A percentile compares a stretch with the other conserved stretches of the same genome.
phyloP scores from a whole-genome alignment of 257 asterid genomes.

The Capsicum chinense region DNA sequence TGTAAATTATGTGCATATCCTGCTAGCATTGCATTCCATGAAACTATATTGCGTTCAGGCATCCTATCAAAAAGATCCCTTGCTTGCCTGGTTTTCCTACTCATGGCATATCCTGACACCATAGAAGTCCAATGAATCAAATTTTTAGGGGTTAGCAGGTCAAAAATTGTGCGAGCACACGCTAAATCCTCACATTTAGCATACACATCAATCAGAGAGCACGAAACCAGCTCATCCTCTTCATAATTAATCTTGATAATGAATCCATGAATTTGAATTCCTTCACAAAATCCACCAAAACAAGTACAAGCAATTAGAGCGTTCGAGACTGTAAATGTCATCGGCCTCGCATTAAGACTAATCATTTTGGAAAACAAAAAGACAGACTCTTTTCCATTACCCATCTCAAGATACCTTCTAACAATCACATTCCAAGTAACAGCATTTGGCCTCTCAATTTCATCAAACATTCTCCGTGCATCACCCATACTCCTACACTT shows the following conservation, averaged over 20 bases:
- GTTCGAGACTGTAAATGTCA: constrained; percentile 74
- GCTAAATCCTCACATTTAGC: constrained; percentile 64
- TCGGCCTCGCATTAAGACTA: constrained; percentile 51
- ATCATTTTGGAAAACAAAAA: constrained; percentile 66
- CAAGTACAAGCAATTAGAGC: constrained; percentile 72
- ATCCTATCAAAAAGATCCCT: constrained; percentile 65
- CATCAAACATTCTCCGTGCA: constrained; percentile 80
- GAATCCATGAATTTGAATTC: constrained; percentile 72
- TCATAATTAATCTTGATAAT: constrained; percentile 56
- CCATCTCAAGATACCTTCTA: constrained; percentile 76
- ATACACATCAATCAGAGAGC: constrained; percentile 66
- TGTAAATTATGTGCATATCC: constrained; percentile 54
- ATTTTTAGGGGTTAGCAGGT: constrained; percentile 52
- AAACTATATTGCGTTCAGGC: constrained; percentile 61
- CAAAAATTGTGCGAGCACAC: constrained; percentile 58
- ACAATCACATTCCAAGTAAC: constrained; percentile 89
- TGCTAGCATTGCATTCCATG: constrained; percentile 86
- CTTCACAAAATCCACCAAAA: constrained; percentile 56
- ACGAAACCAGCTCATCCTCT: constrained; percentile 60
- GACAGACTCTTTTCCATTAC: constrained; percentile 59
- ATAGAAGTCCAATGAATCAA: constrained; percentile 62
- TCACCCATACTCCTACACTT: constrained; percentile 70
- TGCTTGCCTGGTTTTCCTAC: constrained; percentile 56
- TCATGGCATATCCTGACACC: constrained; percentile 62
- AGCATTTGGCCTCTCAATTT: constrained; percentile 60